A percentile compares a stretch with the other conserved stretches of the same genome.
phyloP scores from a whole-genome alignment of 257 asterid species.

The Dorcoceras hygrometricum region DNA sequence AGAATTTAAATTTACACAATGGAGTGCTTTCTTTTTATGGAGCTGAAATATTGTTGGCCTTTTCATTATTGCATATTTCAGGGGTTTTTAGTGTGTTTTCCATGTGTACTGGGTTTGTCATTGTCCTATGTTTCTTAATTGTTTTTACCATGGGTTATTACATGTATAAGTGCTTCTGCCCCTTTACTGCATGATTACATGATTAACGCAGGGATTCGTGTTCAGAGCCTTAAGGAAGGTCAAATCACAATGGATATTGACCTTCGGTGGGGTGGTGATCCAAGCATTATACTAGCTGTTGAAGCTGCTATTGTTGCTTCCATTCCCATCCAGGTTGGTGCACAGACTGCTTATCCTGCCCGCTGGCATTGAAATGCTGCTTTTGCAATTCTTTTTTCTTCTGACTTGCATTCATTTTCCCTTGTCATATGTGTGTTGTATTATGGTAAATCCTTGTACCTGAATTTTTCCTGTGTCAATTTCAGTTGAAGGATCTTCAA shows the following conservation, averaged over 20 bases:
- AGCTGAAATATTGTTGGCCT: background rate
- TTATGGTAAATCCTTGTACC: constrained; percentile 7
- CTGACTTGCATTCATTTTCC: background rate
- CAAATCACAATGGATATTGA: constrained; percentile 99
- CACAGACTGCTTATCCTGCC: background rate
- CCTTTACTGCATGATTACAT: constrained; percentile 25
- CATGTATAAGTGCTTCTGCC: constrained; percentile 10
- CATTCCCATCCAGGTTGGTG: constrained; percentile 87
- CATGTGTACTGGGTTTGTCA: background rate
- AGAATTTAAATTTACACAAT: background rate
- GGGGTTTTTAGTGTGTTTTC: background rate
- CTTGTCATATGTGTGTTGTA: constrained; percentile 3
- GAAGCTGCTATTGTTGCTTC: constrained; percentile 98
- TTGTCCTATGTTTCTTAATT: background rate
- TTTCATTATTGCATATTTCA: background rate
- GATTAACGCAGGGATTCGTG: constrained; percentile 79
- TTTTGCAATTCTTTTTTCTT: background rate
- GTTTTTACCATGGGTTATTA: background rate
- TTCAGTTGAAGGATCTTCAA: constrained; percentile 97
- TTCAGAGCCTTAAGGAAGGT: constrained; percentile 96
- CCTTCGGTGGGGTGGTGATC: constrained; percentile 99
- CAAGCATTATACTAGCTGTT: constrained; percentile 83
- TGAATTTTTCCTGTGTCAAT: constrained; percentile 18
- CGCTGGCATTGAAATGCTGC: background rate
- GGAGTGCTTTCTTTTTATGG: background rate